Evolutionary conservation across 73 alveolate genomes (phyloP).

Genomic region (Stentor coeruleus): DNA sequence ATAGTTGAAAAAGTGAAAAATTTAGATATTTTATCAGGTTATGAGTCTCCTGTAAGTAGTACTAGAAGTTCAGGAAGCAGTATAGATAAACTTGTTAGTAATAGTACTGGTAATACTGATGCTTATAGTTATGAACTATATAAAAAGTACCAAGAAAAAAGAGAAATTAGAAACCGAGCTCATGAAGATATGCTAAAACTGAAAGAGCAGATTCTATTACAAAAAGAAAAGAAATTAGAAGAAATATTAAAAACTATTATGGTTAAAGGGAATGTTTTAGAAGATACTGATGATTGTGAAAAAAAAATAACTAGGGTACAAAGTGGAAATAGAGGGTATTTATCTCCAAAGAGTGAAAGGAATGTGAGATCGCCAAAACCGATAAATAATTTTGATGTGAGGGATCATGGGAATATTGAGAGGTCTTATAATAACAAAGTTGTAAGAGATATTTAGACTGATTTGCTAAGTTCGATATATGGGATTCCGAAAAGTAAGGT

Average conservation of each 20-base stretch:
- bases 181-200: conserved; percentile 13
- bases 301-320: neutral
- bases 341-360: neutral
- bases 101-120: neutral
- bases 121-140: too few species aligned
- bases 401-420: neutral
- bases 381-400: neutral
- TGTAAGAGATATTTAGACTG: conserved; percentile 16
- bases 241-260: neutral
- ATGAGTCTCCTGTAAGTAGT: neutral
- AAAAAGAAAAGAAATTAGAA: conserved; percentile 7
- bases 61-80: neutral
- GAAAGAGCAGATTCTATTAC: conserved; percentile 5
- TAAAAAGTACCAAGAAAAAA: neutral
- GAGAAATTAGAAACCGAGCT: conserved; percentile 10
- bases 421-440: neutral
- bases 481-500: conserved; percentile 1
- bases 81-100: neutral
- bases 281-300: neutral
- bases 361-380: neutral
- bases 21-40: neutral
- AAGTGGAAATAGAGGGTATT: neutral
- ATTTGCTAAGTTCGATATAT: neutral
- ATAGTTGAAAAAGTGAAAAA: neutral
- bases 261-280: neutral